phyloP scores from a whole-genome alignment of 1,284 basidiomycete species.

The Vanrija sp. region DNA sequence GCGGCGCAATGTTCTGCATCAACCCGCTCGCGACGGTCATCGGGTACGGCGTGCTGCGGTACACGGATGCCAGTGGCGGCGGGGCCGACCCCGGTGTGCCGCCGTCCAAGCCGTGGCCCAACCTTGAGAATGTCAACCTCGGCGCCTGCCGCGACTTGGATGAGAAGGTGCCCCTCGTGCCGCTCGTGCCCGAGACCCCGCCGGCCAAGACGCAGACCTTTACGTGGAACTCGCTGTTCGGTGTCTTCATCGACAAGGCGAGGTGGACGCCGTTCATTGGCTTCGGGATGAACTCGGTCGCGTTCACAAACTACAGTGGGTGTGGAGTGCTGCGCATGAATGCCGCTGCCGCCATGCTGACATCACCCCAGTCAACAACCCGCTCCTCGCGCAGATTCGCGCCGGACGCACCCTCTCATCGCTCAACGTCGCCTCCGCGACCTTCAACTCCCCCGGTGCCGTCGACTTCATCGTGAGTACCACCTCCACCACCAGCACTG shows the following conservation, averaged over 20 bases:
- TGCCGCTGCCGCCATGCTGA: too few relatives aligned
- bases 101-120: too few relatives aligned
- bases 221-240: slow-evolving; percentile 24
- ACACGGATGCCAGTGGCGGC: not conserved
- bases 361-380: too few relatives aligned
- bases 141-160: slow-evolving; percentile 25
- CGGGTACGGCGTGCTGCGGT: slow-evolving; percentile 3
- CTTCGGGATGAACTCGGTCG: slow-evolving; percentile 19
- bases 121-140: not conserved
- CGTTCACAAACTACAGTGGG: slow-evolving; percentile 21
- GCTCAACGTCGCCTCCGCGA: too few relatives aligned
- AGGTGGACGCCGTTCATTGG: slow-evolving; percentile 13
- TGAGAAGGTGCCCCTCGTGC: slow-evolving; percentile 17
- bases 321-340: too few relatives aligned
- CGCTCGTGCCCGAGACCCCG: slow-evolving; percentile 25
- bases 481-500: too few relatives aligned
- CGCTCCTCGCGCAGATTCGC: too few relatives aligned
- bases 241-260: slow-evolving; percentile 19
- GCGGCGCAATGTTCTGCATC: slow-evolving; percentile 18
- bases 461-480: too few relatives aligned
- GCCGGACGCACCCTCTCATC: too few relatives aligned
- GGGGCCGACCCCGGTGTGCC: not conserved
- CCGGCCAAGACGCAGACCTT: slow-evolving; percentile 13
- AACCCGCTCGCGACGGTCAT: not conserved
- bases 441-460: too few relatives aligned